phyloP scores from a whole-genome alignment of 805 yeast species.

The Candida gorgasii region DNA sequence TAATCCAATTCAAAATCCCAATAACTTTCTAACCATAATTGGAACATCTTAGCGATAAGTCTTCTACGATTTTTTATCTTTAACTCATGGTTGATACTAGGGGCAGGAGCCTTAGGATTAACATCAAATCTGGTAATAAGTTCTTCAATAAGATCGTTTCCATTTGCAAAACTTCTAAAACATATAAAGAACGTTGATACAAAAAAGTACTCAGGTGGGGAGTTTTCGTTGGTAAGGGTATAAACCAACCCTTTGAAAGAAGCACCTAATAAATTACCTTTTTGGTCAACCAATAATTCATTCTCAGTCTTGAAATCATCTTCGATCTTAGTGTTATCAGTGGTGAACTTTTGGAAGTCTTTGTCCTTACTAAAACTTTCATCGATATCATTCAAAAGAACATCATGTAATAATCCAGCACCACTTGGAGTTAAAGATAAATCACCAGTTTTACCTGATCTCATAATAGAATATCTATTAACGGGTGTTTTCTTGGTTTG shows the following conservation, averaged over 20 bases:
- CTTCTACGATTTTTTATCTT: constrained; percentile 60
- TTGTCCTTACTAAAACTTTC: constrained; percentile 33
- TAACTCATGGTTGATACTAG: constrained; percentile 26
- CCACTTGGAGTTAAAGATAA: constrained; percentile 51
- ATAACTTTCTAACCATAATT: constrained; percentile 86
- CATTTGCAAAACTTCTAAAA: constrained; percentile 68
- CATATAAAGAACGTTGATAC: constrained; percentile 75
- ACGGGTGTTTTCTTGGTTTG: constrained; percentile 21
- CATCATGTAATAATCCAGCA: constrained; percentile 42
- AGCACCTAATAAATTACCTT: constrained; percentile 62
- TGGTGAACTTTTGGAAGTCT: constrained; percentile 38
- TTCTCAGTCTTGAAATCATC: constrained; percentile 20
- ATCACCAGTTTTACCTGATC: constrained; percentile 52
- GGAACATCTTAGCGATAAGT: constrained; percentile 66
- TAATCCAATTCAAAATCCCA: constrained; percentile 73
- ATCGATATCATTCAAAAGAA: constrained; percentile 26
- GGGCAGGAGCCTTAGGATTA: constrained; percentile 23
- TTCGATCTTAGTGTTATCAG: constrained; percentile 11
- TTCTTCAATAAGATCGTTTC: constrained; percentile 67
- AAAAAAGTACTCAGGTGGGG: constrained; percentile 66
- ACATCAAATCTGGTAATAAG: constrained; percentile 67
- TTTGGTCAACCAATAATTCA: constrained; percentile 54
- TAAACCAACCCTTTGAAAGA: constrained; percentile 68
- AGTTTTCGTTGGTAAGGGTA: constrained; percentile 63
- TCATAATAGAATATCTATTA: constrained; percentile 51